Evolutionary conservation across 306 rosid genomes (phyloP).

Genomic region (Cucurbita ficifolia): DNA sequence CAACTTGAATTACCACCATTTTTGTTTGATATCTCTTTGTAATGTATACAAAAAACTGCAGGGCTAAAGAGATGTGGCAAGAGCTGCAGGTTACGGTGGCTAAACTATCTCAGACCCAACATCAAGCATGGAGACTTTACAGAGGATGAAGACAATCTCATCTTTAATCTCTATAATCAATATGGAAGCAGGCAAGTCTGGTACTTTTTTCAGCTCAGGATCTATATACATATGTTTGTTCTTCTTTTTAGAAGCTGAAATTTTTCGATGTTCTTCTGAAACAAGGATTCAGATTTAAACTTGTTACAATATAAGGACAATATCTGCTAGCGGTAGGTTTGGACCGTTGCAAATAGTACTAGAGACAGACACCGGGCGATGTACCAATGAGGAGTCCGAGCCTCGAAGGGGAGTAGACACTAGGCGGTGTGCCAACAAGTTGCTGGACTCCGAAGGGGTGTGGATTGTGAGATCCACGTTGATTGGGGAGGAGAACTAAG

Average conservation of each 20-base stretch:
- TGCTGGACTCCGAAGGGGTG: no score
- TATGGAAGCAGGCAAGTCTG: conserved; percentile 60
- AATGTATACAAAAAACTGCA: conserved; percentile 1
- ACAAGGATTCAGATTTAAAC: neutral
- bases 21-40: neutral
- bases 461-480: no score
- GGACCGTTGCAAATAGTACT: no score
- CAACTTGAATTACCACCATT: neutral
- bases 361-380: no score
- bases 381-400: no score
- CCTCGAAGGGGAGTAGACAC: no score
- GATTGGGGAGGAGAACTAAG: no score
- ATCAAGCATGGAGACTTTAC: conserved; percentile 82
- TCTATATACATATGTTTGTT: neutral
- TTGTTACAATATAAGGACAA: no score
- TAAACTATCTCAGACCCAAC: conserved; percentile 78
- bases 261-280: neutral
- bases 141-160: conserved; percentile 61
- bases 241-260: neutral
- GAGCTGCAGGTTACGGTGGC: conserved; percentile 84
- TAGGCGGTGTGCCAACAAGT: no score
- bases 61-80: conserved; percentile 83
- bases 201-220: neutral
- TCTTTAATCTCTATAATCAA: conserved; percentile 42
- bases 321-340: no score